Conservation (phyloP, 169 alveolate species). For the Theileria luwenshuni region DNA sequence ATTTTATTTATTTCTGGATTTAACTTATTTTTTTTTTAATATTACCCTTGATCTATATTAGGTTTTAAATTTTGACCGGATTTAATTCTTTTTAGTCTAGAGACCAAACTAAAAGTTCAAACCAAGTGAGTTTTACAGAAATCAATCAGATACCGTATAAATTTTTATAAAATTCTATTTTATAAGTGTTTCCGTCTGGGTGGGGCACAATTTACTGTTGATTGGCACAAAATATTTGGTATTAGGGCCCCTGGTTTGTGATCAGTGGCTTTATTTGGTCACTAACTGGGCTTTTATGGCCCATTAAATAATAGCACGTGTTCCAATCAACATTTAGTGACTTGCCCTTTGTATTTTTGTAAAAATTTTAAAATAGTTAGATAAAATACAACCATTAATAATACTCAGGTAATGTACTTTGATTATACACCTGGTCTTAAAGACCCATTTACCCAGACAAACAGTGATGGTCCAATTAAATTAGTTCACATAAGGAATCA, state of each 20-base stretch:
- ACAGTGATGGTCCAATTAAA: slow-evolving; percentile 61
- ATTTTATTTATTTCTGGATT: slow-evolving; percentile 8
- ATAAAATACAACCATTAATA: no score
- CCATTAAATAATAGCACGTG: no score
- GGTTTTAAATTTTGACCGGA: neutral
- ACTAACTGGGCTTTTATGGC: no score
- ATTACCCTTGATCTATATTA: slow-evolving; percentile 1
- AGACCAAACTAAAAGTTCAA: slow-evolving; percentile 20
- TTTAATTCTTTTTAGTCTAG: neutral
- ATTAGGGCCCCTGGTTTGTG: no score
- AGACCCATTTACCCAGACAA: slow-evolving; percentile 71
- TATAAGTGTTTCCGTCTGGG: no score
- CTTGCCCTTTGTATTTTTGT: no score
- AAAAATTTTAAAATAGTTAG: no score
- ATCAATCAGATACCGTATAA: neutral
- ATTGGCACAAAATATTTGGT: no score
- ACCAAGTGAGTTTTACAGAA: neutral
- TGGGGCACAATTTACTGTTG: no score
- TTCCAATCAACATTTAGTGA: no score
- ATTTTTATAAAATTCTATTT: neutral
- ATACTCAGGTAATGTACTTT: slow-evolving; percentile 57
- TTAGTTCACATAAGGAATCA: slow-evolving; percentile 88
- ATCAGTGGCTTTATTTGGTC: no score
- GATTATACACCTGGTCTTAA: slow-evolving; percentile 68
- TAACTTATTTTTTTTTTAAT: neutral